Percentiles rank a stretch among this genome's conserved stretches.
These are phyloP conservation scores for Groenewaldozyma sp. DNA, from an alignment of 1,139 yeast genomes.

Conservation along the genomic window DNA sequence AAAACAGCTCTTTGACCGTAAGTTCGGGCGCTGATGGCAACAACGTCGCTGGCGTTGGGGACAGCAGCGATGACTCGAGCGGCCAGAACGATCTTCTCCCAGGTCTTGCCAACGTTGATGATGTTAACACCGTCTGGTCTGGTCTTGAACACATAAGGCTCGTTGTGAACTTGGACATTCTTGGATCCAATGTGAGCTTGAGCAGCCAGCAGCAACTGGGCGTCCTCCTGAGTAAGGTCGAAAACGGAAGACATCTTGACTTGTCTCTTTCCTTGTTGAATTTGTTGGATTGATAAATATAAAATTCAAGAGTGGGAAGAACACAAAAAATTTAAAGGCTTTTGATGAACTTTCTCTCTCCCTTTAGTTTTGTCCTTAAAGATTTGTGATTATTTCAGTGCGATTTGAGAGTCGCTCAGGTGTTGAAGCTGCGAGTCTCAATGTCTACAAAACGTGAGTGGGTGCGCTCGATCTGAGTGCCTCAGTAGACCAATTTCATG, in stretches of 20 bases:
- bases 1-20: conserved; percentile 99
- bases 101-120: conserved; percentile 97
- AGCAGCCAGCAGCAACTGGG: conserved; percentile 99
- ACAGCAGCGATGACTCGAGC: conserved; percentile 99
- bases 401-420: too few species aligned
- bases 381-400: too few species aligned
- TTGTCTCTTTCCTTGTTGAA: not conserved
- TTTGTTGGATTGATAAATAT: not conserved
- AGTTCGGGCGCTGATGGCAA: conserved; percentile 98
- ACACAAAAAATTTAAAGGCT: not conserved
- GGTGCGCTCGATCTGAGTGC: too few species aligned
- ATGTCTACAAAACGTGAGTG: too few species aligned
- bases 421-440: too few species aligned
- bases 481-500: too few species aligned
- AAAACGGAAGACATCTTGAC: conserved; percentile 62
- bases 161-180: conserved; percentile 99
- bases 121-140: conserved; percentile 99
- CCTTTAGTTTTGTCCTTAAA: too few species aligned
- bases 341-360: too few species aligned
- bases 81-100: conserved; percentile 99
- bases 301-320: too few species aligned
- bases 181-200: conserved; percentile 99
- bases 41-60: conserved; percentile 97
- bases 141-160: conserved; percentile 97
- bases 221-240: conserved; percentile 90